Evolutionary conservation across 208 protist genomes (phyloP).

Genomic region (Trypanosoma grayi): DNA sequence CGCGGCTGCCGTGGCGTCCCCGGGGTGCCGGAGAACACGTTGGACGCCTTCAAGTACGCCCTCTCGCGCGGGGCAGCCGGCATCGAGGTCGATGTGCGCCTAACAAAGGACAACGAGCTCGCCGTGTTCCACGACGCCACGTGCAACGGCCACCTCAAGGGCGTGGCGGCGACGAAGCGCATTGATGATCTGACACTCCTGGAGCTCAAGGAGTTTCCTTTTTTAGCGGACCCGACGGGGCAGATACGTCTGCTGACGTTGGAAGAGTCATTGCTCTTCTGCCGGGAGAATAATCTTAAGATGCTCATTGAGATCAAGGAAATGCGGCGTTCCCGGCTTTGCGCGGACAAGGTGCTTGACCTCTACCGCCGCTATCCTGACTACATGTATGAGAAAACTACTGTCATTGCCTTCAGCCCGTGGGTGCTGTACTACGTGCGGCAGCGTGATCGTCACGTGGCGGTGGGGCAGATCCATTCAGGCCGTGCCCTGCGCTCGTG

Average conservation of each 20-base stretch:
- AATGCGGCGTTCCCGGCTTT: slow-evolving; percentile 40
- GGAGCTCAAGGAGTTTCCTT: slow-evolving; percentile 66
- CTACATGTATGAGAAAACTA: slow-evolving; percentile 87
- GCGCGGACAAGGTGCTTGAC: slow-evolving; percentile 75
- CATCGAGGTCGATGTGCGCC: slow-evolving; percentile 84
- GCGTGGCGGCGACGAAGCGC: slow-evolving; percentile 39
- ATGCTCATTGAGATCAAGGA: slow-evolving; percentile 91
- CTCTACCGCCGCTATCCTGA: slow-evolving; percentile 80
- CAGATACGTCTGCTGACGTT: slow-evolving; percentile 79
- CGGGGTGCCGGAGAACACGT: slow-evolving; percentile 83
- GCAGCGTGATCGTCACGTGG: slow-evolving; percentile 57
- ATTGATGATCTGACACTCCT: slow-evolving; percentile 74
- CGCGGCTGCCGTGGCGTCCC: slow-evolving; percentile 74
- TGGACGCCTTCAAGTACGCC: slow-evolving; percentile 85
- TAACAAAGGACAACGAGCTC: slow-evolving; percentile 82
- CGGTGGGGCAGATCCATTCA: slow-evolving; percentile 75
- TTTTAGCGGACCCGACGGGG: slow-evolving; percentile 57
- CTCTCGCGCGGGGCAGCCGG: slow-evolving; percentile 62
- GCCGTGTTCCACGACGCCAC: slow-evolving; percentile 83
- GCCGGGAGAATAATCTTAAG: slow-evolving; percentile 65
- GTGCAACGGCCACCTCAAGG: slow-evolving; percentile 40
- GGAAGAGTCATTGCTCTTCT: slow-evolving; percentile 83
- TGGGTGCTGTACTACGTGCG: slow-evolving; percentile 70
- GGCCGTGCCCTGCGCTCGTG: slow-evolving; percentile 33
- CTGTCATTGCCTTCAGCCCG: slow-evolving; percentile 83